Conservation (phyloP, 306 rosid species). For the Vigna hirtella region DNA sequence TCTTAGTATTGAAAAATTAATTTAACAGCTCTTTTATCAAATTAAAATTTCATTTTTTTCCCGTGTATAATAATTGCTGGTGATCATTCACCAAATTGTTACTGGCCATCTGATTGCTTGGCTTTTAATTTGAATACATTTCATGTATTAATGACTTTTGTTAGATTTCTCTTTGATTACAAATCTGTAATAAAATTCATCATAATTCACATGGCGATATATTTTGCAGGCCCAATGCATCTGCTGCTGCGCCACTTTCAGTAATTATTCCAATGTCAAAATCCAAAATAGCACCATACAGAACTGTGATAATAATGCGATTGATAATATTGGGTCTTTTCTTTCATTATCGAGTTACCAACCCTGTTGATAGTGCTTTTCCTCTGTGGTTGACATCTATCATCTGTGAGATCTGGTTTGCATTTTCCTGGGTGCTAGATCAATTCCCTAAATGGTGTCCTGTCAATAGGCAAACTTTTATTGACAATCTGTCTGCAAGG, state of each 20-base stretch:
- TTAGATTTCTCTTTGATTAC: conserved; percentile 17
- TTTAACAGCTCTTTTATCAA: background rate
- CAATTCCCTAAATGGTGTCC: conserved; percentile 99
- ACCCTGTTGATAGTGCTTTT: conserved; percentile 92
- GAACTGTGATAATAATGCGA: conserved; percentile 72
- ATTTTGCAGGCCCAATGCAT: conserved; percentile 71
- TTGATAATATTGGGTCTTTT: conserved; percentile 82
- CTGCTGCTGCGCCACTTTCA: conserved; percentile 68
- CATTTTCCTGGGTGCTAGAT: conserved; percentile 95
- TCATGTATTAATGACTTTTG: conserved; percentile 18
- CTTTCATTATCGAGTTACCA: conserved; percentile 91
- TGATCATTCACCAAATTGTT: conserved; percentile 1
- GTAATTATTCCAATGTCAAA: conserved; percentile 63
- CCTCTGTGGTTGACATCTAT: conserved; percentile 95
- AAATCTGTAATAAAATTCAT: background rate
- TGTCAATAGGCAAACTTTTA: conserved; percentile 71
- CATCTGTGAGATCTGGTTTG: conserved; percentile 98
- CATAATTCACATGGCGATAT: conserved; percentile 35
- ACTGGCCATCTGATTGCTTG: conserved; percentile 2
- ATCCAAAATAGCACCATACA: conserved; percentile 80
- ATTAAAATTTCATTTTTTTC: background rate
- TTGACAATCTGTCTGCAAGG: conserved; percentile 86
- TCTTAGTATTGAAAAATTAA: background rate
- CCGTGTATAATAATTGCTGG: background rate
- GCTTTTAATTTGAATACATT: background rate